phyloP scores from a whole-genome alignment of 1,139 yeast genomes.

The Spathaspora sp. region DNA sequence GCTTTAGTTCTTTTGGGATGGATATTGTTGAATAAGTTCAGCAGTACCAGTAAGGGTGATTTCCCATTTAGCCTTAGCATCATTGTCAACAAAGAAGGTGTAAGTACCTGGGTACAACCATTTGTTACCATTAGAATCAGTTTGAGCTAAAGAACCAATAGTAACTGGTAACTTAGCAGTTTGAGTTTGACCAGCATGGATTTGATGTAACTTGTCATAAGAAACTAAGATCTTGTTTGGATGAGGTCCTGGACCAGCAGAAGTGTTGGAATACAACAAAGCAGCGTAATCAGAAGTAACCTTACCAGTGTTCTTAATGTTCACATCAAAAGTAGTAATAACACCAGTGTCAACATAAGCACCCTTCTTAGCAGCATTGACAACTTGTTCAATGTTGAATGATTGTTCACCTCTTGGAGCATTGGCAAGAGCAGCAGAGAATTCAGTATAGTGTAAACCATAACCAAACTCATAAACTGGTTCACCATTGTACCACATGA shows the following conservation, averaged over 20 bases:
- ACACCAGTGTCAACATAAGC: conserved; percentile 5
- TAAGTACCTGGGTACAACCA: conserved; percentile 9
- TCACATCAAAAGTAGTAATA: conserved; percentile 4
- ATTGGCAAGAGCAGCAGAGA: conserved; percentile 6
- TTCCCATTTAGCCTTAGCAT: conserved; percentile 4
- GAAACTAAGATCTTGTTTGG: conserved; percentile 8
- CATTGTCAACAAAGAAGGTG: conserved; percentile 8
- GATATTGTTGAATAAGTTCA: conserved; percentile 6
- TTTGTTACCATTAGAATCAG: conserved; percentile 7
- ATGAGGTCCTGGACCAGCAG: conserved; percentile 9
- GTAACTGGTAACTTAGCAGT: conserved; percentile 8
- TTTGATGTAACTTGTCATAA: conserved; percentile 7
- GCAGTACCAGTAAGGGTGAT: conserved; percentile 7
- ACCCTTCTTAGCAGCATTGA: conserved; percentile 1
- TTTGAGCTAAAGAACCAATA: conserved; percentile 6
- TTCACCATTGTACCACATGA: conserved; percentile 8
- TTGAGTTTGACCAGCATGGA: conserved; percentile 4
- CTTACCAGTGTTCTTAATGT: conserved; percentile 7
- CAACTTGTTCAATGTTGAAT: conserved; percentile 6
- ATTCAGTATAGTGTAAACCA: conserved; percentile 9
- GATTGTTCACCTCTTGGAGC: conserved; percentile 2
- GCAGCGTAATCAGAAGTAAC: conserved; percentile 9
- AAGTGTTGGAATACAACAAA: conserved; percentile 6
- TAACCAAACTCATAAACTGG: conserved; percentile 9
- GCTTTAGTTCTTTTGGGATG: conserved; percentile 3